Evolutionary conservation across 768 basidiomycete genomes (phyloP).

Genomic region (Tulasnella sp.): DNA sequence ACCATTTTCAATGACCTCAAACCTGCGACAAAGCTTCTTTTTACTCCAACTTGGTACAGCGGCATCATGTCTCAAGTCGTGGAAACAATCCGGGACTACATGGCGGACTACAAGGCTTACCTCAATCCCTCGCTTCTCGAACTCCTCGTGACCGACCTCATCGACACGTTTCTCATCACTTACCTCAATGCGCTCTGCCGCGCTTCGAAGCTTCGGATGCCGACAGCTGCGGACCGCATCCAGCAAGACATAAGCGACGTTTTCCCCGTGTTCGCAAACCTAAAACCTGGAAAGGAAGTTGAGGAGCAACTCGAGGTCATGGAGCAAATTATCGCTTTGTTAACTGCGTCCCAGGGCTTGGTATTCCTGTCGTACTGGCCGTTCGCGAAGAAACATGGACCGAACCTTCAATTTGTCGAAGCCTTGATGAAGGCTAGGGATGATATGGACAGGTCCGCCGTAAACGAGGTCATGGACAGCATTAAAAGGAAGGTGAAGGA

Average conservation of each 20-base stretch:
- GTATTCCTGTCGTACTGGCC: conserved; percentile 88
- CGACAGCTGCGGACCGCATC: conserved; percentile 72
- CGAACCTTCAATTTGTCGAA: conserved; percentile 86
- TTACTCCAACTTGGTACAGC: conserved; percentile 84
- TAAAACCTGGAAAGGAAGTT: conserved; percentile 69
- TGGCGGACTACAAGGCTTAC: conserved; percentile 85
- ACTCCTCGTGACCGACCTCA: conserved; percentile 80
- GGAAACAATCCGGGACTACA: conserved; percentile 94
- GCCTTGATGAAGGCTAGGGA: conserved; percentile 78
- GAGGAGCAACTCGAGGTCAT: conserved; percentile 77
- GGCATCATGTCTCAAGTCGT: conserved; percentile 78
- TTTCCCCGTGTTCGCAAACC: conserved; percentile 67
- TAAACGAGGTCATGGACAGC: conserved; percentile 87
- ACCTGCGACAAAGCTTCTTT: conserved; percentile 71
- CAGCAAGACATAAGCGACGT: conserved; percentile 67
- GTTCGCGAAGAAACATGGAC: conserved; percentile 89
- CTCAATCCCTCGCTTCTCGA: conserved; percentile 87
- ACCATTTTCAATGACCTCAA: conserved; percentile 92
- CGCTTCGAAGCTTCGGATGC: conserved; percentile 76
- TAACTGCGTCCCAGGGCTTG: conserved; percentile 80
- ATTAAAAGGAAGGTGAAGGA: conserved; percentile 88
- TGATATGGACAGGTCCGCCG: conserved; percentile 81
- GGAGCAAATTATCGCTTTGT: conserved; percentile 66
- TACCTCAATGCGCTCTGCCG: conserved; percentile 84
- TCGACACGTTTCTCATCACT: conserved; percentile 79